Conservation (phyloP, 441 rosid species). For the Dalechampia spathulata region DNA sequence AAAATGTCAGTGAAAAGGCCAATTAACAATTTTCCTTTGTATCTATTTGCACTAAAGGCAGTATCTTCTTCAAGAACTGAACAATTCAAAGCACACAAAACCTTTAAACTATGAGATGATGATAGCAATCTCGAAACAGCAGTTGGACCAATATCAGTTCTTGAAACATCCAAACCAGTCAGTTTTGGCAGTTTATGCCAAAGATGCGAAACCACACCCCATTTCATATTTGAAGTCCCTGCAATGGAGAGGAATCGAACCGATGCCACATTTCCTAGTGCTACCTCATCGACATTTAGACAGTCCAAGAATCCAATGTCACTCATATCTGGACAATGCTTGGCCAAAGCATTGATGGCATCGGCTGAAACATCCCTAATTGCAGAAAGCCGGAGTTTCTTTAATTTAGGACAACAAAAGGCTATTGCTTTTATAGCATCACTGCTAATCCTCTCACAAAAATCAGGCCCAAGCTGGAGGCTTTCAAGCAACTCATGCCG, state of each 20-base stretch:
- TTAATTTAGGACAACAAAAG: conserved; percentile 73
- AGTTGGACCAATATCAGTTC: conserved; percentile 68
- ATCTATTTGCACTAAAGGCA: conserved; percentile 33
- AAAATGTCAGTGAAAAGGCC: conserved; percentile 56
- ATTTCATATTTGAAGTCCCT: conserved; percentile 83
- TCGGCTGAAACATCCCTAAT: conserved; percentile 72
- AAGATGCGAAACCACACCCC: conserved; percentile 56
- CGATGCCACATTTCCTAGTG: conserved; percentile 63
- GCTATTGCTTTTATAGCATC: conserved; percentile 81
- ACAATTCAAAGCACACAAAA: conserved; percentile 85
- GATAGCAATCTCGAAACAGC: conserved; percentile 66
- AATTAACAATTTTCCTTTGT: conserved; percentile 62
- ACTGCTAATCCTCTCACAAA: conserved; percentile 87
- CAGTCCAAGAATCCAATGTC: conserved; percentile 89
- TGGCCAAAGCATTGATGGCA: conserved; percentile 81
- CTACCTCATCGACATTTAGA: conserved; percentile 62
- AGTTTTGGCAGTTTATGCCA: conserved; percentile 87
- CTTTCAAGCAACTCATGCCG: conserved; percentile 82
- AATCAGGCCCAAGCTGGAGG: conserved; percentile 91
- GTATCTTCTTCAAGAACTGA: conserved; percentile 58
- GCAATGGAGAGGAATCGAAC: conserved; percentile 76
- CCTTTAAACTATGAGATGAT: conserved; percentile 68
- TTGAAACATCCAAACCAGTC: conserved; percentile 83
- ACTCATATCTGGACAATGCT: conserved; percentile 54
- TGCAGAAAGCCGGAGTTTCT: conserved; percentile 81